Evolutionary conservation across 495 filamentous ascomycete genomes (phyloP).

Genomic region (Parachaetomium inaequale): DNA sequence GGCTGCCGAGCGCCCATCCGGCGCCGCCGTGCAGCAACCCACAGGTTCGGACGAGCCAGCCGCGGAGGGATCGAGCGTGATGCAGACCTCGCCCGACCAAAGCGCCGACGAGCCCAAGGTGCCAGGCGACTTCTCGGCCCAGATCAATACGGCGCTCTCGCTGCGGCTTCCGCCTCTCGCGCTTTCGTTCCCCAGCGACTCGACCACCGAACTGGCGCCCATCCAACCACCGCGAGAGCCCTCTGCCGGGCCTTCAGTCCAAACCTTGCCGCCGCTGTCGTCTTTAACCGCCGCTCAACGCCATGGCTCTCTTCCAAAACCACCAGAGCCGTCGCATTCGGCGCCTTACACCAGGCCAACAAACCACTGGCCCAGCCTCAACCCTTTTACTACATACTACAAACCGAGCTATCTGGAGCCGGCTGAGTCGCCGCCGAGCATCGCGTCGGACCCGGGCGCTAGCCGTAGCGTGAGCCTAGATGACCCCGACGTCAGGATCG

Average conservation of each 20-base stretch:
- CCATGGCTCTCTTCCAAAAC: slow-evolving; percentile 22
- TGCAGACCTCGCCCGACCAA: background rate
- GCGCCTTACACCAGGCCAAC: slow-evolving; percentile 21
- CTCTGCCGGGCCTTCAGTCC: slow-evolving; percentile 10
- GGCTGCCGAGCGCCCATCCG: slow-evolving; percentile 18
- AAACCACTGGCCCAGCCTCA: slow-evolving; percentile 50
- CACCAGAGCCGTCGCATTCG: slow-evolving; percentile 28
- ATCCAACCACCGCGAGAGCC: slow-evolving; percentile 34
- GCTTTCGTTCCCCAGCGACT: slow-evolving; percentile 32
- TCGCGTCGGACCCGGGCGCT: slow-evolving; percentile 36
- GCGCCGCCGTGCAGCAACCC: background rate
- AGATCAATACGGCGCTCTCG: background rate
- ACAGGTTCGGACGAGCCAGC: background rate
- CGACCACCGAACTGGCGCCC: slow-evolving; percentile 43
- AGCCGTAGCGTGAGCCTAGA: slow-evolving; percentile 65
- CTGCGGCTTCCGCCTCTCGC: slow-evolving; percentile 16
- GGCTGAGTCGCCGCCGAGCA: slow-evolving; percentile 32
- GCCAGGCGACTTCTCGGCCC: slow-evolving; percentile 1
- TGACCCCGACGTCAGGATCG: slow-evolving; percentile 74
- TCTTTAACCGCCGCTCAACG: slow-evolving; percentile 36
- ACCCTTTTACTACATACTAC: slow-evolving; percentile 54
- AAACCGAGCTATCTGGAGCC: slow-evolving; percentile 39
- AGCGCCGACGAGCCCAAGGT: background rate
- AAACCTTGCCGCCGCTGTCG: slow-evolving; percentile 42
- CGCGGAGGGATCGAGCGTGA: background rate